Evolutionary conservation across 2,329 filamentous ascomycete species (phyloP).

Genomic region (Fusarium albosuccineum): DNA sequence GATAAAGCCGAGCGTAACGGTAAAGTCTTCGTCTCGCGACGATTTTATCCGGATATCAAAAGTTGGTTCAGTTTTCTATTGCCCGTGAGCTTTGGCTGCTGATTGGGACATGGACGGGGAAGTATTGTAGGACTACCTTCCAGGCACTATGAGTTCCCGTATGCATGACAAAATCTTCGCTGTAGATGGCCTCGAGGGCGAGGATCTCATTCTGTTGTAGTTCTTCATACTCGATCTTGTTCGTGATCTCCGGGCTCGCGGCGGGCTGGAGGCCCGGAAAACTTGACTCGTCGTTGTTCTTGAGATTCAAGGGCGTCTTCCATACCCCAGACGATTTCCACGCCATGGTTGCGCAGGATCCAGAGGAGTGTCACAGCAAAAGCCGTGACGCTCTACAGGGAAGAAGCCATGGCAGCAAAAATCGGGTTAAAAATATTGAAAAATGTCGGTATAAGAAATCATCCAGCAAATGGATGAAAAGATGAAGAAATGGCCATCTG

Average conservation of each 20-base stretch:
- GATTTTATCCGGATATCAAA: conserved; percentile 86
- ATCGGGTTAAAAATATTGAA: conserved; percentile 22
- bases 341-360: conserved; percentile 61
- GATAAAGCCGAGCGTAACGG: conserved; percentile 79
- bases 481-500: conserved; percentile 34
- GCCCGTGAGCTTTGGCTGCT: conserved; percentile 38
- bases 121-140: conserved; percentile 71
- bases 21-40: conserved; percentile 78
- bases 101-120: conserved; percentile 26
- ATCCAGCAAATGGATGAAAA: conserved; percentile 39
- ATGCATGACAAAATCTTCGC: conserved; percentile 85
- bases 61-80: conserved; percentile 80
- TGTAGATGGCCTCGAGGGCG: conserved; percentile 88
- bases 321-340: conserved; percentile 62
- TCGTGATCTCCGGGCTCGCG: conserved; percentile 55
- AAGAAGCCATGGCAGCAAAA: conserved; percentile 57
- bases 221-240: conserved; percentile 79
- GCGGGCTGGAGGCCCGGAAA: conserved; percentile 64
- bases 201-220: conserved; percentile 90
- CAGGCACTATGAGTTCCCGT: conserved; percentile 80
- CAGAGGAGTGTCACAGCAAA: conserved; percentile 64
- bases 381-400: conserved; percentile 65
- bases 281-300: conserved; percentile 61
- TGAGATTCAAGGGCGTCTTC: conserved; percentile 61
- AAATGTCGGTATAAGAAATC: conserved; percentile 27